These are phyloP conservation scores for Kurtzmaniella quercitrusa DNA, from an alignment of 1,139 yeast genomes.

Conservation along the genomic window DNA sequence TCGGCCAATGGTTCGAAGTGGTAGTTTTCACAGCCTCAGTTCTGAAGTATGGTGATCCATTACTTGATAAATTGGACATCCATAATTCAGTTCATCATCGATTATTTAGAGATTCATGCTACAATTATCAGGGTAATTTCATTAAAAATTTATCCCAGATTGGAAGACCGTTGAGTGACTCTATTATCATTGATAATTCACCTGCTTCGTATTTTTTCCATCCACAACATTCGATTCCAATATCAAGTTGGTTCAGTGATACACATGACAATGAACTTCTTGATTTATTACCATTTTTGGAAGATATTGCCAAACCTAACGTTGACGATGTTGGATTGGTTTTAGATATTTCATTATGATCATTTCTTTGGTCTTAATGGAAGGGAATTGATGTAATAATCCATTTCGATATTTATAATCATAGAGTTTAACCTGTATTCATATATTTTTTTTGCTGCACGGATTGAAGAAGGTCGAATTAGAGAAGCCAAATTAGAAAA, in stretches of 20 bases:
- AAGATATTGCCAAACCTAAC: slow-evolving; percentile 64
- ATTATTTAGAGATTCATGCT: slow-evolving; percentile 74
- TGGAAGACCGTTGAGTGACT: slow-evolving; percentile 84
- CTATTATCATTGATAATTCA: slow-evolving; percentile 90
- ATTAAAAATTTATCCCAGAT: slow-evolving; percentile 90
- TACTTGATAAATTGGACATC: slow-evolving; percentile 79
- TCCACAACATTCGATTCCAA: slow-evolving; percentile 98
- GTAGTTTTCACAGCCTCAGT: slow-evolving; percentile 97
- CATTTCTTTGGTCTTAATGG: background rate
- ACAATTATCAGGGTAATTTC: slow-evolving; percentile 77
- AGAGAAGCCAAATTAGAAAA: no score
- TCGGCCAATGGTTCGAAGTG: slow-evolving; percentile 86
- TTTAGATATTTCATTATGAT: slow-evolving; percentile 59
- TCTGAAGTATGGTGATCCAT: slow-evolving; percentile 91
- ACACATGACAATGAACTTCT: slow-evolving; percentile 92
- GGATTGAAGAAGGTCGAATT: background rate
- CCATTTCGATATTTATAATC: background rate
- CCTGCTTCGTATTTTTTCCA: slow-evolving; percentile 97
- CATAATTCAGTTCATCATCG: slow-evolving; percentile 80
- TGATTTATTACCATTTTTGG: slow-evolving; percentile 86
- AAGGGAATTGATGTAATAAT: background rate
- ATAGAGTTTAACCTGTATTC: slow-evolving; percentile 1
- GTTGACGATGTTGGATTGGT: slow-evolving; percentile 85
- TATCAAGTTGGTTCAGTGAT: slow-evolving; percentile 97
- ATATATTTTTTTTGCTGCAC: background rate